phyloP scores from a whole-genome alignment of 2,329 filamentous ascomycete species.

The Trichoderma oligosporum region DNA sequence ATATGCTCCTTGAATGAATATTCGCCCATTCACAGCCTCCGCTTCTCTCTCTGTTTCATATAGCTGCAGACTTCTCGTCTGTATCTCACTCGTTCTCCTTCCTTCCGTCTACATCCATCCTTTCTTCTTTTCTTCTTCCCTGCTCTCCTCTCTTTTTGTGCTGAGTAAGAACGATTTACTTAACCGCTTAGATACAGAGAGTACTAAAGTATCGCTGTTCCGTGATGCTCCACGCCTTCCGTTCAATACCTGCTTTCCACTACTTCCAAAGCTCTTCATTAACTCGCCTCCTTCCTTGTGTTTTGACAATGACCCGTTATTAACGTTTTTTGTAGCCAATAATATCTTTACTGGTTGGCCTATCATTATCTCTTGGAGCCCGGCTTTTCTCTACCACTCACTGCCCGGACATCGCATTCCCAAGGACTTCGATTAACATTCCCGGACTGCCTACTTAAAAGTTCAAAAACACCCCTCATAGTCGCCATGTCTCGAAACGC shows the following conservation, averaged over 20 bases:
- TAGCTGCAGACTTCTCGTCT: too few species aligned
- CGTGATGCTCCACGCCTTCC: too few species aligned
- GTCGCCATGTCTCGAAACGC: slow-evolving; percentile 30
- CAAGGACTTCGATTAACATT: background rate
- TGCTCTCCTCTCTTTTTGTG: too few species aligned
- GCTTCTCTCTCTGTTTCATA: too few species aligned
- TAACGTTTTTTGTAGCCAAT: background rate
- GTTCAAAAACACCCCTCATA: slow-evolving; percentile 21
- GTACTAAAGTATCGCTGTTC: too few species aligned
- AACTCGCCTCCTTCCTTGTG: background rate
- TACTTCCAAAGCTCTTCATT: background rate
- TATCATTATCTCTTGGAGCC: background rate
- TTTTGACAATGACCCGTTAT: background rate
- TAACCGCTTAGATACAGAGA: too few species aligned
- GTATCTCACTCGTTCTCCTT: too few species aligned
- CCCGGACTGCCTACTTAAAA: background rate
- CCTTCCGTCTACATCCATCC: too few species aligned
- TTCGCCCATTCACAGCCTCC: too few species aligned
- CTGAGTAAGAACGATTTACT: too few species aligned
- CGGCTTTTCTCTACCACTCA: background rate
- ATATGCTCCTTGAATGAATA: too few species aligned
- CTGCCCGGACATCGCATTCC: background rate
- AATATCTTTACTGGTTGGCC: background rate
- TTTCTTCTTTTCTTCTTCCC: too few species aligned
- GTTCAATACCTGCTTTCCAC: background rate